These are phyloP conservation scores for Pichia californica DNA, from an alignment of 805 yeast genomes.

Conservation along the genomic window DNA sequence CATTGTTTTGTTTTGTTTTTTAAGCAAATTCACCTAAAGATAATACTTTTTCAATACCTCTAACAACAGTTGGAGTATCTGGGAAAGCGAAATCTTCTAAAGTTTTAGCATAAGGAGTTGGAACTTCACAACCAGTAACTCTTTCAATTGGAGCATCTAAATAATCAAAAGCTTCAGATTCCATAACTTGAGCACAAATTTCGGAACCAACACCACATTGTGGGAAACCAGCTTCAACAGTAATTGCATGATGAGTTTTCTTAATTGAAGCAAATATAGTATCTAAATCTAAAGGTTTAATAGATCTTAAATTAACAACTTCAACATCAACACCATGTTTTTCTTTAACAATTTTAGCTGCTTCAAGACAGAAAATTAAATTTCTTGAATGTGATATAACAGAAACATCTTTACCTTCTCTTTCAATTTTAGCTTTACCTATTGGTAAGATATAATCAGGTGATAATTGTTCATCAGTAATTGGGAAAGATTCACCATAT, in stretches of 20 bases:
- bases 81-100: constrained; percentile 99
- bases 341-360: constrained; percentile 81
- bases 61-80: constrained; percentile 80
- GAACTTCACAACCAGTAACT: constrained; percentile 99
- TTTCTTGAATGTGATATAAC: constrained; percentile 90
- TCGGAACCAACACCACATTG: constrained; percentile 98
- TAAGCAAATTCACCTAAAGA: constrained; percentile 41
- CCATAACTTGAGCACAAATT: constrained; percentile 96
- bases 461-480: constrained; percentile 81
- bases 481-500: constrained; percentile 87
- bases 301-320: constrained; percentile 91
- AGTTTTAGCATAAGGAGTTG: constrained; percentile 96
- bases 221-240: constrained; percentile 98
- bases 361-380: constrained; percentile 77
- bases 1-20: no score
- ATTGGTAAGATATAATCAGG: constrained; percentile 89
- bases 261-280: constrained; percentile 81
- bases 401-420: constrained; percentile 85
- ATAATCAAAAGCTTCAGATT: constrained; percentile 95
- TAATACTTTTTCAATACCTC: constrained; percentile 78
- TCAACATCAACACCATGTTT: constrained; percentile 86
- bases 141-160: constrained; percentile 98
- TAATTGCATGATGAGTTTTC: constrained; percentile 93
- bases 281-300: constrained; percentile 91
- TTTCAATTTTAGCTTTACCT: constrained; percentile 93